Evolutionary conservation across 805 yeast species (phyloP).

Genomic region (Ogataea corticis): DNA sequence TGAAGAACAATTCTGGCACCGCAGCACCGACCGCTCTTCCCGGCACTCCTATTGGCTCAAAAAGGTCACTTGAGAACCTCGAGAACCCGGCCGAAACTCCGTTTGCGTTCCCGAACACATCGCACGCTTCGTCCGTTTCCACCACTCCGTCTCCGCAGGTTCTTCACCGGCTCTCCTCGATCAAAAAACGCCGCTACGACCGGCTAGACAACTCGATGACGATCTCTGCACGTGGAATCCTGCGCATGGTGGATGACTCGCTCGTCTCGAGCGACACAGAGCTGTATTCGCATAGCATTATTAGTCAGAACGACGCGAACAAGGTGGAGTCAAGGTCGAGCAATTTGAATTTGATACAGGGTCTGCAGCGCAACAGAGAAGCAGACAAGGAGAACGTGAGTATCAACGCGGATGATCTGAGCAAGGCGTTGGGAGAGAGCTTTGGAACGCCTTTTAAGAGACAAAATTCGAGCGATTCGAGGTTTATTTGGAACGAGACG

Average conservation of each 20-base stretch:
- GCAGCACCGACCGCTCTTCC: background rate
- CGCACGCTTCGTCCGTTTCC: slow-evolving; percentile 2
- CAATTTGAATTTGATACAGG: slow-evolving; percentile 8
- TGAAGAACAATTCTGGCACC: background rate
- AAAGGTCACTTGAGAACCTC: slow-evolving; percentile 16
- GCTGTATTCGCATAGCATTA: slow-evolving; percentile 24
- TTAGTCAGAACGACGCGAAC: slow-evolving; percentile 11
- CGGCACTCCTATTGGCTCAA: slow-evolving; percentile 19
- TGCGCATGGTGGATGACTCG: slow-evolving; percentile 41
- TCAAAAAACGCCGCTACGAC: slow-evolving; percentile 29
- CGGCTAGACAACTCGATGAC: slow-evolving; percentile 38
- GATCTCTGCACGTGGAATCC: slow-evolving; percentile 37
- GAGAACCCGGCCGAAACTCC: slow-evolving; percentile 9
- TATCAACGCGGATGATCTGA: slow-evolving; percentile 35
- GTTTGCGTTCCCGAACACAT: slow-evolving; percentile 6
- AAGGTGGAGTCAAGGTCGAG: slow-evolving; percentile 4
- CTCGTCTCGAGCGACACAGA: slow-evolving; percentile 39
- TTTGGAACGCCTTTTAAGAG: slow-evolving; percentile 3
- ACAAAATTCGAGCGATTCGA: background rate
- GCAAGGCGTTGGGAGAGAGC: slow-evolving; percentile 24
- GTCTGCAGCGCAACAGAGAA: slow-evolving; percentile 3
- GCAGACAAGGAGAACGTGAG: slow-evolving; percentile 19
- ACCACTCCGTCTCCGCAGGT: slow-evolving; percentile 19
- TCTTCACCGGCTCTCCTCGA: slow-evolving; percentile 13
- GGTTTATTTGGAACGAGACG: background rate